phyloP scores from a whole-genome alignment of 345 rosid genomes.

The Ceriops zippeliana region DNA sequence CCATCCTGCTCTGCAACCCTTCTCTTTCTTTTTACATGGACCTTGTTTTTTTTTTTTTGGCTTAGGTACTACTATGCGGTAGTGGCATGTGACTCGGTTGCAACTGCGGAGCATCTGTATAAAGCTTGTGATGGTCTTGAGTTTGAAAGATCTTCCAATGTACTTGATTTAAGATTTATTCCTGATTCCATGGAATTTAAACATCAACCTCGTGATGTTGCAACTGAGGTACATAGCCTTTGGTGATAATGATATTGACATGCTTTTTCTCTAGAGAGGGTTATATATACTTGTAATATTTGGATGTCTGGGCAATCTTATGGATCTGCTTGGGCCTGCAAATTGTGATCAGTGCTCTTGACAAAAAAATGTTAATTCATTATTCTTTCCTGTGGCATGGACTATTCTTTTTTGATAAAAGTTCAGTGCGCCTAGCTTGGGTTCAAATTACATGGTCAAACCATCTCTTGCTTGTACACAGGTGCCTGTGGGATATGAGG shows the following conservation, averaged over 20 bases:
- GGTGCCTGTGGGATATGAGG: constrained; percentile 74
- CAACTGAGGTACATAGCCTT: constrained; percentile 61
- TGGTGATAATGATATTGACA: not conserved
- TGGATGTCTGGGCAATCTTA: no score
- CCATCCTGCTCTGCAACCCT: not conserved
- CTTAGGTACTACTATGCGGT: constrained; percentile 79
- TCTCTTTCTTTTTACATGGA: not conserved
- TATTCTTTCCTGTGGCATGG: no score
- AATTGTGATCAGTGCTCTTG: no score
- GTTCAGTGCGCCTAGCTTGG: no score
- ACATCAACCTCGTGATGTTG: constrained; percentile 81
- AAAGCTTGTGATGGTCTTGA: constrained; percentile 81
- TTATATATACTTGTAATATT: no score
- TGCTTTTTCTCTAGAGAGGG: not conserved
- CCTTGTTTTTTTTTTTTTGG: not conserved
- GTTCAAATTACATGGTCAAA: not conserved
- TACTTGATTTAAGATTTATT: constrained; percentile 85
- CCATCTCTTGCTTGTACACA: constrained; percentile 19
- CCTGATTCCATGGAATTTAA: constrained; percentile 91
- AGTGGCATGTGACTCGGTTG: constrained; percentile 76
- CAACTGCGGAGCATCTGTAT: constrained; percentile 83
- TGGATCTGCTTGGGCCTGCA: no score
- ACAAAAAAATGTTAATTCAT: no score
- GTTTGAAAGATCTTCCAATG: constrained; percentile 88
- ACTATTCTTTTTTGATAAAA: no score